Evolutionary conservation across 495 filamentous ascomycete genomes (phyloP).

Genomic region (Penicillium simplicissimum): DNA sequence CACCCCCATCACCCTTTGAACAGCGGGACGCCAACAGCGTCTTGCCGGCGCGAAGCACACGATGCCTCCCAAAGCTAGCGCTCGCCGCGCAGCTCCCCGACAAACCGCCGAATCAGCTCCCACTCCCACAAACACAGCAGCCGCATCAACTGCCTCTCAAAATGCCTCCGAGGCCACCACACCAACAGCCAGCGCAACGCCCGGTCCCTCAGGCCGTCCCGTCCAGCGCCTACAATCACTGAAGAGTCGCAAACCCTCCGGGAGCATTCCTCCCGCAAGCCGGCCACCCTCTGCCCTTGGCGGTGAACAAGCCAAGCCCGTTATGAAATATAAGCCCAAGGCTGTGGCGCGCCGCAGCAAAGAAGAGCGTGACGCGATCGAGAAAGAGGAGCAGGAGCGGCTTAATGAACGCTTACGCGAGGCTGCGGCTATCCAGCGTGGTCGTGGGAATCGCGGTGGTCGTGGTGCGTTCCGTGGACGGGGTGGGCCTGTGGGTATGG

Average conservation of each 20-base stretch:
- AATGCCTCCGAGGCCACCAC: constrained; percentile 13
- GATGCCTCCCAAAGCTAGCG: constrained; percentile 48
- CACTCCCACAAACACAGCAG: constrained; percentile 19
- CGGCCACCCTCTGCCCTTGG: constrained; percentile 25
- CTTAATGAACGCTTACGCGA: constrained; percentile 47
- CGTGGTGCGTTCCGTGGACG: constrained; percentile 30
- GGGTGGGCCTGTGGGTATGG: constrained; percentile 33
- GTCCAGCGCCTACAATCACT: constrained; percentile 49
- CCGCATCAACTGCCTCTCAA: constrained; percentile 14
- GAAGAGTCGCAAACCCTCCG: constrained; percentile 40
- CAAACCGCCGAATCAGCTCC: constrained; percentile 14
- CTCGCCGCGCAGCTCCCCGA: constrained; percentile 36
- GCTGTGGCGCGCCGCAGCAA: constrained; percentile 49
- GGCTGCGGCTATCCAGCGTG: constrained; percentile 45
- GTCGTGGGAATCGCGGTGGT: constrained; percentile 32
- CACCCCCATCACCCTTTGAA: constrained; percentile 7
- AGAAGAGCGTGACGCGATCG: constrained; percentile 53
- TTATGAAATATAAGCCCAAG: constrained; percentile 52
- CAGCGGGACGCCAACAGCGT: constrained; percentile 22
- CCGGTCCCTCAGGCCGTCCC: constrained; percentile 28
- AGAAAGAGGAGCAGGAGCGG: constrained; percentile 49
- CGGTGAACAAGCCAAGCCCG: constrained; percentile 38
- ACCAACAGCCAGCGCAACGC: constrained; percentile 15
- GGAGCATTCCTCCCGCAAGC: constrained; percentile 37
- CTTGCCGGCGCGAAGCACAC: constrained; percentile 22